Base-by-base conservation (phyloP, 768 basidiomycete genomes). In the Lyophyllum atratum region DNA sequence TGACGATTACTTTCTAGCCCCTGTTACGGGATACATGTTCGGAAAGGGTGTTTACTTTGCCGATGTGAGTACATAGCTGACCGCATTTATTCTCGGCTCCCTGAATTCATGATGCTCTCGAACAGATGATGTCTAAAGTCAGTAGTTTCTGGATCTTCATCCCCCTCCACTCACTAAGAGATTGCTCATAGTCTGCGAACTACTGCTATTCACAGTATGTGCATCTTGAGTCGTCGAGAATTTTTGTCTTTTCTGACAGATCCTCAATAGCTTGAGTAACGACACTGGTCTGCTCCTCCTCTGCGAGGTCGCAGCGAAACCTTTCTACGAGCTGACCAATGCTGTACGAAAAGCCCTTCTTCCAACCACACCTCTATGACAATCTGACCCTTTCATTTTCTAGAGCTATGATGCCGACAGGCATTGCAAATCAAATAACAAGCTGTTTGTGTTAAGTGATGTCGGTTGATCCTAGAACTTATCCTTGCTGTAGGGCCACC, bases 11-110 rank as follows among this genome's bases (percentile, higher is more conserved):
- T 51, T 29, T 55, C 17, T 54, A 80, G 82, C 81, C 7, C 81
- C 80, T 53, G 79, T 80, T 24, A 79, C 77, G 60, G 82, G 80
- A 64, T 84, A 84, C 64, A 86, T 85, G 85, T 86, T 86, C 64
- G 85, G 85, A 51, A 85, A 86, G 68, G 85, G 83, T 43, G 81
- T 85, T 33, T 85, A 86, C 66, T 84, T 86, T 53, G 84, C 85
- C 4, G 84, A 85, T 68, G 83, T 83, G 59, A 65, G 80, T 59
- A n/a, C n/a, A n/a, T n/a, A 14, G 25, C 15, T 11, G 31, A 10
- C 44, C 44, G 34, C 22, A 63, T 12, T 25, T 33, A 31, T 45
- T 17, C 25, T 37, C 22, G 2, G 61, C 17, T 51, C 49, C 46
- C 25, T 22, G 6, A 49, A 28, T 50, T 58, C 14, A 61, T 14